Conservation (phyloP, 371 early-diverging fungal species). For the Basidiobolus meristosporus region DNA sequence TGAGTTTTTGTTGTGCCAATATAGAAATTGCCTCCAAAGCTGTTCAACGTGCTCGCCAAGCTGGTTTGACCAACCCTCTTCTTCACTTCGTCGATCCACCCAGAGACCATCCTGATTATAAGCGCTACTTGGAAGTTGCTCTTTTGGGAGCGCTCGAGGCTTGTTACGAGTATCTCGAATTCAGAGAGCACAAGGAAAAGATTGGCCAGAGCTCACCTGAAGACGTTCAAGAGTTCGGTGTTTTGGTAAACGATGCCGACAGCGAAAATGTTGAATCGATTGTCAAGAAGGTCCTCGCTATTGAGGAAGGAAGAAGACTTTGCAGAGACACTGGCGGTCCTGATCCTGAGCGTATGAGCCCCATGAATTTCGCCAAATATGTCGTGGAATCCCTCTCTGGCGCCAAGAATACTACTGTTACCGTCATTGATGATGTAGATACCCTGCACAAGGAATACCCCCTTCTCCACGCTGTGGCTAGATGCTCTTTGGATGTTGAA, state of each 20-base stretch:
- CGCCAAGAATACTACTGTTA: slow-evolving; percentile 27
- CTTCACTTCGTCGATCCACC: slow-evolving; percentile 37
- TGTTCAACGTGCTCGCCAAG: slow-evolving; percentile 35
- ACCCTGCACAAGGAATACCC: slow-evolving; percentile 61
- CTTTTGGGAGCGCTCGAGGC: slow-evolving; percentile 52
- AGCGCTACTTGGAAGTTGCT: slow-evolving; percentile 46
- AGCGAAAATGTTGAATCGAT: slow-evolving; percentile 10
- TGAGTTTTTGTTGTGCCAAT: background rate
- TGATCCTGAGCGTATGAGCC: slow-evolving; percentile 77
- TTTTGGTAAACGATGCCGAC: slow-evolving; percentile 9
- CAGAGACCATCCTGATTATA: slow-evolving; percentile 24
- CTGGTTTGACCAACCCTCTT: slow-evolving; percentile 32
- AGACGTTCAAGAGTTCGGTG: slow-evolving; percentile 21
- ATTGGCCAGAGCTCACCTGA: slow-evolving; percentile 15
- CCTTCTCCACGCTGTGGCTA: slow-evolving; percentile 59
- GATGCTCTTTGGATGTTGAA: slow-evolving; percentile 53
- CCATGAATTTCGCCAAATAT: slow-evolving; percentile 48
- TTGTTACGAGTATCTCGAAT: slow-evolving; percentile 56
- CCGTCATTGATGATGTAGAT: slow-evolving; percentile 41
- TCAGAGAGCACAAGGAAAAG: slow-evolving; percentile 41
- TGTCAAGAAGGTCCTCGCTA: slow-evolving; percentile 21
- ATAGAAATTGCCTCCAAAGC: slow-evolving; percentile 39
- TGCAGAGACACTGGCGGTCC: slow-evolving; percentile 63
- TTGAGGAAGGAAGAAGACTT: slow-evolving; percentile 57
- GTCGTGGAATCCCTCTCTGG: slow-evolving; percentile 27